Evolutionary conservation across 2,329 filamentous ascomycete genomes (phyloP), one percentile per base, ranked within the genome.

Genomic region (Capronia coronata): DNA sequence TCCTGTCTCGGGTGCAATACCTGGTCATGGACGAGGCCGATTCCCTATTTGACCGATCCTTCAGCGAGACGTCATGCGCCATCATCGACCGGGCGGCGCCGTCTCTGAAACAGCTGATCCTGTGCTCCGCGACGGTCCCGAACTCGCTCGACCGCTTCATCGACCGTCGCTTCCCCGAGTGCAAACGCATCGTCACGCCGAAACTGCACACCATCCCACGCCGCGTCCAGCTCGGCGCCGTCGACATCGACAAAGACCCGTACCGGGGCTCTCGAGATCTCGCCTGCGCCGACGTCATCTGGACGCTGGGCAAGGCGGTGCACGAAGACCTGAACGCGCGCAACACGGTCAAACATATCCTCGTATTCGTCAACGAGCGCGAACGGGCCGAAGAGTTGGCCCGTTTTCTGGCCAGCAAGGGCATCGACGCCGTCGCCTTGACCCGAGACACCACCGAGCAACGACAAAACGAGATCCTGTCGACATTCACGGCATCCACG

Each of bases 121-220:
- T 97, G 57, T 98, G 93, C 73, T 97, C 91, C 2, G 93, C 93
- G 44, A 98, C 93, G 3, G 97, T 98, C 54, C 93, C 94, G 1
- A 81, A 84, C 57, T 87, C 86, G 59, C 78, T 98, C 14, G 93
- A 98, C 71, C 83, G 79, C 58, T 88, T 86, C 66, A 77, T 98
- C n/a, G 79, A 80, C 45, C 79, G 81, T 54, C 83, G 83, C 56
- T 96, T 90, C 67, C 91, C 93, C 0, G 76, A 86, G 59, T 88
- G 94, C 70, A 74, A 76, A 39, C 85, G 93, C 53, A 82, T 98
- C 55, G 91, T 91, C 1, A 98, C 93, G 0, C 93, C 93, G 0
- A 96, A 97, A 63, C 77, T 98, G 0, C 93, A 98, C 68, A 89
- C 93, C 51, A 95, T 98, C 59, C 93, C 93, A 2, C 84, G 93